phyloP scores from a whole-genome alignment of 2,329 filamentous ascomycete species.

The Pseudogymnoascus sp. region DNA sequence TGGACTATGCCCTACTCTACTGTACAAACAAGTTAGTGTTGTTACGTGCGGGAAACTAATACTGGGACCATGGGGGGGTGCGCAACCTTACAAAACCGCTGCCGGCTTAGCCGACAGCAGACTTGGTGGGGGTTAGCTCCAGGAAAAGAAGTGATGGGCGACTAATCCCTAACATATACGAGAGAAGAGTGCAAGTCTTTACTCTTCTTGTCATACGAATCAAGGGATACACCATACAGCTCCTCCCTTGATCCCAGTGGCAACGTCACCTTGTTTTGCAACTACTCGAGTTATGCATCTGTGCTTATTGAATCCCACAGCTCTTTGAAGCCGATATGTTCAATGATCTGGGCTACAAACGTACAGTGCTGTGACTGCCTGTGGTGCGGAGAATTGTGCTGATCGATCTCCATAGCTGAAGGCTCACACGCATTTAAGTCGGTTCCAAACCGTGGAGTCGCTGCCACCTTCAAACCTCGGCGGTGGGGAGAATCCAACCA shows the following conservation, averaged over 20 bases:
- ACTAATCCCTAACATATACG: not conserved
- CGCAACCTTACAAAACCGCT: not conserved
- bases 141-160: constrained; percentile 3
- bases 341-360: not conserved
- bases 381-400: not conserved
- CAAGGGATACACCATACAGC: not conserved
- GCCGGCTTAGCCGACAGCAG: not conserved
- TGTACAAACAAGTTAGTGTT: not conserved
- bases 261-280: not conserved
- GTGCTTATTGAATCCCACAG: not conserved
- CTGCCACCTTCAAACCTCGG: not conserved
- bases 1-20: not conserved
- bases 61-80: not conserved
- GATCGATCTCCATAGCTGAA: not conserved
- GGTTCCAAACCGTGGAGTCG: not conserved
- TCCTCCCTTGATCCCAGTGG: not conserved
- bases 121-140: not conserved
- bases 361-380: not conserved
- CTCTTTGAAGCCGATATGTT: not conserved
- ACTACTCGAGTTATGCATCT: not conserved
- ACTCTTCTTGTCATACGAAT: not conserved
- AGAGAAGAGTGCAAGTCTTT: not conserved
- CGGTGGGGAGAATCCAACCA: not conserved
- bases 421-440: not conserved
- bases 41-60: constrained; percentile 1